These are phyloP conservation scores for Cokeromyces recurvatus DNA, from an alignment of 371 early-diverging fungal genomes.

Conservation along the genomic window DNA sequence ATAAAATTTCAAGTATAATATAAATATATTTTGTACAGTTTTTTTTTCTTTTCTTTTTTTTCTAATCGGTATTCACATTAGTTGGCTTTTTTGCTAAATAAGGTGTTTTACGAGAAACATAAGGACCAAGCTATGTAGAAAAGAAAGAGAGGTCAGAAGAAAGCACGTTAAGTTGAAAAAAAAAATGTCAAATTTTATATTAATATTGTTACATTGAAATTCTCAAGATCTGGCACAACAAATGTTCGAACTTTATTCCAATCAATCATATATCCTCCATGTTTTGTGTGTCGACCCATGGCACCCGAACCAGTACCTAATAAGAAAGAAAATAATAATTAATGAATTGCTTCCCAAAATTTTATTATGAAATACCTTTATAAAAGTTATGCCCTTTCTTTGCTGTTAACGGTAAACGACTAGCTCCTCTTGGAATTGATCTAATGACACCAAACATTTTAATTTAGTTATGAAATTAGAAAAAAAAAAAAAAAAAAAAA, in stretches of 20 bases:
- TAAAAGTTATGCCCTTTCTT: conserved; percentile 83
- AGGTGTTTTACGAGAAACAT: conserved; percentile 63
- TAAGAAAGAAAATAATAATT: background rate
- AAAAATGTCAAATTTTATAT: too few species aligned
- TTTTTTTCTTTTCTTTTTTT: too few species aligned
- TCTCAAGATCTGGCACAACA: conserved; percentile 74
- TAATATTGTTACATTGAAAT: too few species aligned
- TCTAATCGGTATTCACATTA: too few species aligned
- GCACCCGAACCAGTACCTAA: conserved; percentile 79
- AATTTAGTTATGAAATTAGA: background rate
- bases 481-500: background rate
- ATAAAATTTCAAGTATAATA: too few species aligned
- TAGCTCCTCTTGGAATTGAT: conserved; percentile 69
- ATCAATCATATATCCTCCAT: conserved; percentile 71
- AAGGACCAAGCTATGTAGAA: conserved; percentile 55
- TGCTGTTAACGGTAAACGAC: conserved; percentile 69
- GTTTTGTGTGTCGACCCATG: conserved; percentile 81
- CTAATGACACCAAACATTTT: conserved; percentile 70
- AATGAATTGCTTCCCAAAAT: background rate
- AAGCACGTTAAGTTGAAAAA: too few species aligned
- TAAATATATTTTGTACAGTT: too few species aligned
- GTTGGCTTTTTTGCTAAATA: conserved; percentile 5
- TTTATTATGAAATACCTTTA: conserved; percentile 53
- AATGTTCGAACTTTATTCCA: conserved; percentile 74
- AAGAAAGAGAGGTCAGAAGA: too few species aligned